These are phyloP conservation scores for Pythium periplocum DNA, from an alignment of 352 stramenopile genomes.

Conservation along the genomic window DNA sequence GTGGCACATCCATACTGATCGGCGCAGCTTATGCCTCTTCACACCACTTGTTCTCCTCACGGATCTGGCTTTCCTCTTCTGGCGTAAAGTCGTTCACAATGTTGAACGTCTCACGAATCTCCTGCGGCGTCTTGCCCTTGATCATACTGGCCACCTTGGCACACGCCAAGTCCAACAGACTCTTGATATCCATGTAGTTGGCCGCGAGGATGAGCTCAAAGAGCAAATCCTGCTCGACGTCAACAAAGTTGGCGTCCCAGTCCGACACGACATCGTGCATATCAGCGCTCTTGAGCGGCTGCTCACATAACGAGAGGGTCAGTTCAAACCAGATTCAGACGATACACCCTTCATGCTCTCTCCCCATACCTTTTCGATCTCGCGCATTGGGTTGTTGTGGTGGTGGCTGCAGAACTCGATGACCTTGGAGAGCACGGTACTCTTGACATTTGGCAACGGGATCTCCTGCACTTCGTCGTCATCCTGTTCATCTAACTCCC, in stretches of 20 bases:
- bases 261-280: constrained; percentile 99
- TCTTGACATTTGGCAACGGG: constrained; percentile 97
- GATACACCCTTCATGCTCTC: constrained; percentile 2
- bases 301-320: constrained; percentile 1
- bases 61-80: constrained; percentile 98
- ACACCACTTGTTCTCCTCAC: constrained; percentile 99
- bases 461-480: constrained; percentile 96
- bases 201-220: constrained; percentile 99
- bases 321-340: background rate
- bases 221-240: constrained; percentile 98
- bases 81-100: constrained; percentile 99
- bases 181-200: constrained; percentile 99
- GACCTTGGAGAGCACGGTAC: constrained; percentile 94
- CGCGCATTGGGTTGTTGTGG: constrained; percentile 96
- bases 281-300: constrained; percentile 96
- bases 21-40: constrained; percentile 91
- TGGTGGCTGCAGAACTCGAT: constrained; percentile 96
- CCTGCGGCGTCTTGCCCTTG: constrained; percentile 98
- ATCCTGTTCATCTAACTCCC: constrained; percentile 86
- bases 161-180: constrained; percentile 87
- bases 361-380: constrained; percentile 96
- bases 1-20: too few species aligned
- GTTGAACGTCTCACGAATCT: constrained; percentile 99
- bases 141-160: constrained; percentile 93
- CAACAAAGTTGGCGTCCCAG: constrained; percentile 99